phyloP scores from a whole-genome alignment of 2,329 filamentous ascomycete species.

The Trichoderma koningiopsis region DNA sequence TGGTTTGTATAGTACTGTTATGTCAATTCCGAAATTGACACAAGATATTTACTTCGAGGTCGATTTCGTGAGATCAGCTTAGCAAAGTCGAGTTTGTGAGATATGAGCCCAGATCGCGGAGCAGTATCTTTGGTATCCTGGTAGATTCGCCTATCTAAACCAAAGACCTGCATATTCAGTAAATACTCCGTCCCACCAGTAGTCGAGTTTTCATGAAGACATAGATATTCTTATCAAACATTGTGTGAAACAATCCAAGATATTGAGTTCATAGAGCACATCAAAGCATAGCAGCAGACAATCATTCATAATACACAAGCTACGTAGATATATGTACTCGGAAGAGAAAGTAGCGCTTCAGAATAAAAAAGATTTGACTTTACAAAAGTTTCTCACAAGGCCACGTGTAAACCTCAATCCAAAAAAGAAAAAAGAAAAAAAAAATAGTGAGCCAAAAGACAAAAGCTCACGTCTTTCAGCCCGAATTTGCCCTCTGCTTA shows the following conservation, averaged over 20 bases:
- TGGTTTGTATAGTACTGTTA: too few species aligned
- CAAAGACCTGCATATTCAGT: too few species aligned
- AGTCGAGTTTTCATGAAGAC: too few species aligned
- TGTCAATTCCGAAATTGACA: too few species aligned
- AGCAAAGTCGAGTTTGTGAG: too few species aligned
- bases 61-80: too few species aligned
- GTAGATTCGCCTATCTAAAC: too few species aligned
- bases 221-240: not conserved
- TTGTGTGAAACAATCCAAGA: not conserved
- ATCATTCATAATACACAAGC: not conserved
- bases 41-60: too few species aligned
- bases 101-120: too few species aligned
- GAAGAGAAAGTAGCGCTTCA: not conserved
- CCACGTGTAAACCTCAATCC: not conserved
- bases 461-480: not conserved
- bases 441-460: not conserved
- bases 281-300: not conserved
- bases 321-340: conserved; percentile 1
- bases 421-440: not conserved
- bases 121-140: too few species aligned
- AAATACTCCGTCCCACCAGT: too few species aligned
- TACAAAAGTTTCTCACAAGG: not conserved
- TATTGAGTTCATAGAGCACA: not conserved
- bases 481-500: not conserved
- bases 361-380: not conserved